Conservation (phyloP, 108 stramenopile genomes). For the Mayamaea pseudoterrestris region DNA sequence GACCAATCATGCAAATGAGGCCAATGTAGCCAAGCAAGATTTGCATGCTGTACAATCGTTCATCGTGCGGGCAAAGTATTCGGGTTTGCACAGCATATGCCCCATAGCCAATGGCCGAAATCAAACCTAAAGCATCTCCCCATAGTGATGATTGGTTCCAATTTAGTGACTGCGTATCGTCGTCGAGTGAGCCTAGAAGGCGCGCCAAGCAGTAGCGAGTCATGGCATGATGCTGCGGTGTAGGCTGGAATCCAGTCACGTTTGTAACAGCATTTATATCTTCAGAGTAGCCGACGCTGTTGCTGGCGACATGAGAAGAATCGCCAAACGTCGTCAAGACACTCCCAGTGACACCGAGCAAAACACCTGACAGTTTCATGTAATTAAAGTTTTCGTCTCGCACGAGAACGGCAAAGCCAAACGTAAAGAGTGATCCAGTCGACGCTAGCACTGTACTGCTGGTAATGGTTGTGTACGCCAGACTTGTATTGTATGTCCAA, state of each 20-base stretch:
- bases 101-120: slow-evolving; percentile 75
- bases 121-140: slow-evolving; percentile 65
- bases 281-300: background rate
- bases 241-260: too few relatives aligned
- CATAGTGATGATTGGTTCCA: slow-evolving; percentile 7
- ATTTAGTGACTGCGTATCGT: background rate
- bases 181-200: background rate
- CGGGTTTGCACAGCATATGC: slow-evolving; percentile 70
- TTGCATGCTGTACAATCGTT: slow-evolving; percentile 74
- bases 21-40: slow-evolving; percentile 91
- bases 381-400: slow-evolving; percentile 48
- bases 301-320: slow-evolving; percentile 7
- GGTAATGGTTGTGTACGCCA: slow-evolving; percentile 80
- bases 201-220: background rate
- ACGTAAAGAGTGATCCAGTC: slow-evolving; percentile 89
- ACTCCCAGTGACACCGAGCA: slow-evolving; percentile 54
- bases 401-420: slow-evolving; percentile 61
- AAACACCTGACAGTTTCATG: slow-evolving; percentile 48
- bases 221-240: too few relatives aligned
- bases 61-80: slow-evolving; percentile 58
- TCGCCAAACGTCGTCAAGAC: slow-evolving; percentile 52
- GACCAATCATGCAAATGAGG: slow-evolving; percentile 42
- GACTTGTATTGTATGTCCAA: slow-evolving; percentile 72
- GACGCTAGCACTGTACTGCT: slow-evolving; percentile 84
- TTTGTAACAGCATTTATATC: slow-evolving; percentile 2